phyloP scores from a whole-genome alignment of 441 rosid genomes.

The Pelargonium cotyledonis region DNA sequence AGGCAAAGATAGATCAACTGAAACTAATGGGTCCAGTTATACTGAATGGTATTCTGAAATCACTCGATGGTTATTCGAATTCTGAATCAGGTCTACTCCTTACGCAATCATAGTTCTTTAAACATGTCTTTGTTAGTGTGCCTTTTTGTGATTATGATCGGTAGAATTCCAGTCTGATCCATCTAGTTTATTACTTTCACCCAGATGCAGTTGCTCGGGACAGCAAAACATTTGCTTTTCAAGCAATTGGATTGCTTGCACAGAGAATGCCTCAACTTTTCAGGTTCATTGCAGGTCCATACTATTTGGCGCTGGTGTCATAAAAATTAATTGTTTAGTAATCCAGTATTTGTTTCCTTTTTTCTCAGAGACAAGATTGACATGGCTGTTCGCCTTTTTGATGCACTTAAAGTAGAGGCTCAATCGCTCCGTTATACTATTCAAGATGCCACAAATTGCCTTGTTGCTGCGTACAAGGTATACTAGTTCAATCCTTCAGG shows the following conservation, averaged over 20 bases:
- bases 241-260: slow-evolving; percentile 89
- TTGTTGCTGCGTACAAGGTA: slow-evolving; percentile 89
- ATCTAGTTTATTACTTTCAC: slow-evolving; percentile 24
- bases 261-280: slow-evolving; percentile 89
- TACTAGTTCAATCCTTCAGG: slow-evolving; percentile 18
- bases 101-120: slow-evolving; percentile 10
- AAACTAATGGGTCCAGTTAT: slow-evolving; percentile 94
- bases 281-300: slow-evolving; percentile 41
- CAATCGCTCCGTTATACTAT: slow-evolving; percentile 66
- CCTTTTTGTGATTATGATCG: slow-evolving; percentile 8
- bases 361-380: slow-evolving; percentile 76
- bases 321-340: slow-evolving; percentile 12
- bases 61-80: slow-evolving; percentile 70
- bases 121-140: slow-evolving; percentile 13
- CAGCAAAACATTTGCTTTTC: slow-evolving; percentile 72
- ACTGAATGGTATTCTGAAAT: slow-evolving; percentile 71
- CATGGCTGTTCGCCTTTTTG: slow-evolving; percentile 86
- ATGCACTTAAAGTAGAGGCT: slow-evolving; percentile 70
- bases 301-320: slow-evolving; percentile 19
- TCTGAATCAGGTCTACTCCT: slow-evolving; percentile 61
- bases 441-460: slow-evolving; percentile 79
- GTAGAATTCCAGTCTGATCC: slow-evolving; percentile 14
- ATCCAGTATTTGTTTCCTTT: slow-evolving; percentile 19
- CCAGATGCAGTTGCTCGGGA: slow-evolving; percentile 69
- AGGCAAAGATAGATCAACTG: slow-evolving; percentile 84